Evolutionary conservation across 371 early-diverging fungal species (phyloP).

Genomic region (Apophysomyces variabilis): DNA sequence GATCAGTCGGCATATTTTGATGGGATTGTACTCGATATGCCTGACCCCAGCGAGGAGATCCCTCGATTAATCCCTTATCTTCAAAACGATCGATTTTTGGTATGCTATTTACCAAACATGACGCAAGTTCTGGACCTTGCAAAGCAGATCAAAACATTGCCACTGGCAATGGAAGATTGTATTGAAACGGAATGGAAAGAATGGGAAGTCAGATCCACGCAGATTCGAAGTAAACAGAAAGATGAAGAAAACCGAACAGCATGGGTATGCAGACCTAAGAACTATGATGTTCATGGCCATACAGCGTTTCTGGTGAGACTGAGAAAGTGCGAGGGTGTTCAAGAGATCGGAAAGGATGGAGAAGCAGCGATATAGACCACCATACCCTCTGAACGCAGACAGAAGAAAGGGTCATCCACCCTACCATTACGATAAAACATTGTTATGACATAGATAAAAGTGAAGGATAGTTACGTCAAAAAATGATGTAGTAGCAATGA

Average conservation of each 20-base stretch:
- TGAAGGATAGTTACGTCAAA: no score
- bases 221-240: constrained; percentile 54
- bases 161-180: constrained; percentile 61
- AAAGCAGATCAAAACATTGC: constrained; percentile 48
- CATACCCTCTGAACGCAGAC: no score
- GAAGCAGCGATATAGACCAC: no score
- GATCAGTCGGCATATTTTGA: constrained; percentile 51
- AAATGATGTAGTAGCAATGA: no score
- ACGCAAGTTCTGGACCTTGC: constrained; percentile 72
- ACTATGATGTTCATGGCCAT: constrained; percentile 60
- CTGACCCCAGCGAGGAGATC: constrained; percentile 61
- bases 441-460: no score
- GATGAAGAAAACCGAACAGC: constrained; percentile 12
- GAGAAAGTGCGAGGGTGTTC: constrained; percentile 42
- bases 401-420: no score
- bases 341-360: not conserved
- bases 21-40: constrained; percentile 75
- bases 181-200: constrained; percentile 73
- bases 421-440: no score
- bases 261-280: constrained; percentile 70
- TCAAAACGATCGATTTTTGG: constrained; percentile 67
- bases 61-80: constrained; percentile 49
- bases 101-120: constrained; percentile 80
- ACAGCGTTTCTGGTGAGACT: constrained; percentile 70
- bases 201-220: constrained; percentile 71